These are phyloP conservation scores for Withania somnifera DNA, from an alignment of 305 asterid species.

Conservation along the genomic window DNA sequence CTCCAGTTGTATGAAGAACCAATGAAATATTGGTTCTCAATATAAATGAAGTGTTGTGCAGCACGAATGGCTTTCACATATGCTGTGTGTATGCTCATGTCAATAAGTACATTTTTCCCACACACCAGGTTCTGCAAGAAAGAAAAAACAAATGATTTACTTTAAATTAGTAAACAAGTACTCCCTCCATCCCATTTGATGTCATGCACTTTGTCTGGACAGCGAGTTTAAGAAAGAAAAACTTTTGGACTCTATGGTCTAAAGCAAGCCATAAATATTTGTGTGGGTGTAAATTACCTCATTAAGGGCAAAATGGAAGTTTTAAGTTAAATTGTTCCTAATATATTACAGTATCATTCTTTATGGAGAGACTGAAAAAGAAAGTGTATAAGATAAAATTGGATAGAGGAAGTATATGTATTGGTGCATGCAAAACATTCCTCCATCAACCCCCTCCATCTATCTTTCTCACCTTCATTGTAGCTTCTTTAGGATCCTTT, in stretches of 20 bases:
- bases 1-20: constrained; percentile 94
- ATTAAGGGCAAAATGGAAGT: not conserved
- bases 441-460: not conserved
- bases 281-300: not conserved
- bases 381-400: not conserved
- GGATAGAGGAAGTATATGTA: not conserved
- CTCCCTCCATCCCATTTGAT: not conserved
- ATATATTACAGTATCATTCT: not conserved
- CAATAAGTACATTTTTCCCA: constrained; percentile 90
- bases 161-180: not conserved
- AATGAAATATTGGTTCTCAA: constrained; percentile 97
- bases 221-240: not conserved
- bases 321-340: not conserved
- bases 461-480: constrained; percentile 46
- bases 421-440: not conserved
- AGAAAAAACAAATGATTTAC: not conserved
- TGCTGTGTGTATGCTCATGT: constrained; percentile 97
- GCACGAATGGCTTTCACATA: constrained; percentile 87
- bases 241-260: not conserved
- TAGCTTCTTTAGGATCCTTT: constrained; percentile 81
- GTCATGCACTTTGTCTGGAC: not conserved
- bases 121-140: constrained; percentile 70
- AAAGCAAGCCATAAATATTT: not conserved
- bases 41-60: constrained; percentile 90
- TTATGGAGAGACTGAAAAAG: not conserved